Evolutionary conservation across 2,329 filamentous ascomycete species (phyloP).

Genomic region (Hirsutella minnesotensis): DNA sequence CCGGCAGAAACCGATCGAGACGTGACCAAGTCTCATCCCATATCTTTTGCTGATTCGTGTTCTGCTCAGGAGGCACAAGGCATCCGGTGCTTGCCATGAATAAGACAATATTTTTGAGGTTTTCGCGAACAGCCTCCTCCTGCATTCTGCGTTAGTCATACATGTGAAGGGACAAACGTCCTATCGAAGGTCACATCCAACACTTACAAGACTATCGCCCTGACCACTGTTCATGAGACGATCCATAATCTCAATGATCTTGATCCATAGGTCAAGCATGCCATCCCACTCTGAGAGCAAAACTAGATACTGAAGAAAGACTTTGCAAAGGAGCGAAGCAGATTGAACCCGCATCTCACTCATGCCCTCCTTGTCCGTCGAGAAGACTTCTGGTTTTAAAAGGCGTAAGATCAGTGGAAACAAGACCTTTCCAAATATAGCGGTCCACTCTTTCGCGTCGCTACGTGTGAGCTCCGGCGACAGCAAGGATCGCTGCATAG

Average conservation of each 20-base stretch:
- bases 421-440: constrained; percentile 86
- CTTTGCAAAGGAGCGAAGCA: constrained; percentile 83
- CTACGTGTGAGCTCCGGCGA: constrained; percentile 74
- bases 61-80: constrained; percentile 56
- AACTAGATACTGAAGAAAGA: constrained; percentile 88
- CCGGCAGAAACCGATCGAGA: constrained; percentile 53
- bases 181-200: not conserved
- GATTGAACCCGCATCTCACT: constrained; percentile 87
- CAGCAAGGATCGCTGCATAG: constrained; percentile 73
- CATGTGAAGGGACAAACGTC: not conserved
- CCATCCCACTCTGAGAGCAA: constrained; percentile 75
- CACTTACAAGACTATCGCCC: constrained; percentile 70
- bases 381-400: constrained; percentile 89
- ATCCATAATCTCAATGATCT: constrained; percentile 90
- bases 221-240: constrained; percentile 92
- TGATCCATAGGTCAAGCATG: constrained; percentile 84
- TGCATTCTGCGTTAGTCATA: constrained; percentile 23
- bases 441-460: constrained; percentile 84
- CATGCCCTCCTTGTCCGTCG: constrained; percentile 85
- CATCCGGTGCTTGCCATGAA: constrained; percentile 90
- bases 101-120: constrained; percentile 87
- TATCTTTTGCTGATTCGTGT: constrained; percentile 41
- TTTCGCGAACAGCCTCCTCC: constrained; percentile 92
- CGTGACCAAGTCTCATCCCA: constrained; percentile 55
- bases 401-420: constrained; percentile 83